phyloP scores from a whole-genome alignment of 129 eudicot genomes.

The Calendula officinalis region DNA sequence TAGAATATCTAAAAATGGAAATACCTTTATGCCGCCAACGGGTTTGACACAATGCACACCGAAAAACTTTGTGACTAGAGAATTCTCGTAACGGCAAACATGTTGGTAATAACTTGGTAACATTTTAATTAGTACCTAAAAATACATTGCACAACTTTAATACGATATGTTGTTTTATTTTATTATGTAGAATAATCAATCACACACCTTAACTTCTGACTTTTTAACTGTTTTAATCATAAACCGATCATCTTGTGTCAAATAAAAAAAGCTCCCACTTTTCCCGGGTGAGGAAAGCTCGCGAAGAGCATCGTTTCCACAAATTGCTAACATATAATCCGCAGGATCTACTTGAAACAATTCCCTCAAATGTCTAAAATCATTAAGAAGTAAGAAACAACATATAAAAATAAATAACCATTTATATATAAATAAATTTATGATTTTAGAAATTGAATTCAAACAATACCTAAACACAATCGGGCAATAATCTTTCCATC shows the following conservation, averaged over 20 bases:
- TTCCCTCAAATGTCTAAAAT: slow-evolving; percentile 75
- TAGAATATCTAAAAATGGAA: background rate
- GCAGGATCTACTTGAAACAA: slow-evolving; percentile 95
- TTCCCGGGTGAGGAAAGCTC: slow-evolving; percentile 98
- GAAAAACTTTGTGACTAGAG: slow-evolving; percentile 88
- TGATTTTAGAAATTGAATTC: background rate
- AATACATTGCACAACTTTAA: background rate
- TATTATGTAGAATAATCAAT: background rate
- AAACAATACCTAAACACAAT: slow-evolving; percentile 82
- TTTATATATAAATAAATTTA: background rate
- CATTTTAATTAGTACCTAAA: slow-evolving; percentile 90
- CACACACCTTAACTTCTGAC: slow-evolving; percentile 91
- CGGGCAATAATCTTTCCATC: slow-evolving; percentile 98
- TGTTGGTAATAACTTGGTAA: slow-evolving; percentile 89
- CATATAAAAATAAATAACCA: background rate
- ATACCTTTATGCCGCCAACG: slow-evolving; percentile 87
- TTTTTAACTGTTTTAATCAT: slow-evolving; percentile 97
- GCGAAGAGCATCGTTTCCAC: slow-evolving; percentile 93
- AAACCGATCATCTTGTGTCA: slow-evolving; percentile 93
- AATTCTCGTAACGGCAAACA: slow-evolving; percentile 73
- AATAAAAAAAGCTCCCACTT: slow-evolving; percentile 94
- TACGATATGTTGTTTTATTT: background rate
- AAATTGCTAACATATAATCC: slow-evolving; percentile 93
- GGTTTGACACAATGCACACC: slow-evolving; percentile 99
- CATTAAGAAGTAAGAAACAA: slow-evolving; percentile 1